Base-by-base conservation (phyloP, 345 rosid species). In the Turritis glabra region DNA sequence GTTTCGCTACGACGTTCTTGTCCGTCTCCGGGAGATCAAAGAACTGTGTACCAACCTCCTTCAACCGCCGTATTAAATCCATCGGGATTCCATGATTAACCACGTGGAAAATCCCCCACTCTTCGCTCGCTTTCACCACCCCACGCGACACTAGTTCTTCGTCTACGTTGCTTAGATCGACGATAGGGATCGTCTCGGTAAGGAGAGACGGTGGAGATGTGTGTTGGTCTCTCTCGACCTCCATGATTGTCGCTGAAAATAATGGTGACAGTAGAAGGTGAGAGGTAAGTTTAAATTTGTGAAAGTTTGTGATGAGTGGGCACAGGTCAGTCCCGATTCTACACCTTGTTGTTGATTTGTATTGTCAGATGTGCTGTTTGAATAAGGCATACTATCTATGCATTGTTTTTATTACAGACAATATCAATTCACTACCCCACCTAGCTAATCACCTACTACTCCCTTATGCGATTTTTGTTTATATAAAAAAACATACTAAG, bases 11-110 rank as follows among this genome's bases (percentile, higher is more conserved):
- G 2, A 19, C 30, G 41, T 81, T 84, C 76, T 85, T 92, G 71
- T 89, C 96, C 9, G 67, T 80, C 35, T 37, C 85, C 0, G 91
- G 75, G 3, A 90, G 91, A 54, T 89, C 86, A 18, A 90, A 93
- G 64, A 93, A 89, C 64, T 81, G 67, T 63, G 40, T 75, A 0
- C 97, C 98, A 0, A 77, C 93, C 8, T 47, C 55, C 75, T 89
- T 84, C 5, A 93, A 41, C 13, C 73, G 68, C 17, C 9, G 2
- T 2, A 90, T 85, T 1, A 89, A 41, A 5, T 83, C 82, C 84
- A 1, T 37, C 17, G 85, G 51, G 5, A 80, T 67, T 1, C 84
- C 84, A 9, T 82, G 88, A 35, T 80, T 79, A 3, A 82, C 77
- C 30, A 80, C 63, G 38, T 84, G 85, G 12, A 84, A 82, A 7